These are phyloP conservation scores for Polygonum aviculare DNA, from an alignment of 148 eudicot species.

Conservation along the genomic window DNA sequence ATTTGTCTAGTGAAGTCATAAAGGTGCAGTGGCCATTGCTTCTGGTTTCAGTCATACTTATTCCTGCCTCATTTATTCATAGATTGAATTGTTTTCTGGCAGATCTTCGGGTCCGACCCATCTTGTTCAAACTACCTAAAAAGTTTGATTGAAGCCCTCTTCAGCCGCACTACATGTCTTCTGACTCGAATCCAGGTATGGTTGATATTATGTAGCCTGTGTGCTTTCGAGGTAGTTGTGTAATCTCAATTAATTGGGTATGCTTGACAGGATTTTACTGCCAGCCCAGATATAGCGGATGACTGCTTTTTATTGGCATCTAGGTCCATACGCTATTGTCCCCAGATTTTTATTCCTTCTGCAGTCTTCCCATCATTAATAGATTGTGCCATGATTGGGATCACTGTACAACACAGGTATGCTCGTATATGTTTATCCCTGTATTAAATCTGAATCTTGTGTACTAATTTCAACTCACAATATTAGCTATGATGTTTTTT, in stretches of 20 bases:
- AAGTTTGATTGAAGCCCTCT: constrained; percentile 79
- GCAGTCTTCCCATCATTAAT: constrained; percentile 61
- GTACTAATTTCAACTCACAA: neutral
- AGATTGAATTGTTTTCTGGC: constrained; percentile 21
- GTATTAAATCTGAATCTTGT: neutral
- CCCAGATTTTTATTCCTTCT: constrained; percentile 78
- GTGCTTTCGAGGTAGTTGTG: neutral
- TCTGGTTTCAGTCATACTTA: constrained; percentile 6
- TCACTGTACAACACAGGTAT: constrained; percentile 98
- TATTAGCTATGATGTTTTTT: neutral
- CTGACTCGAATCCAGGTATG: constrained; percentile 66
- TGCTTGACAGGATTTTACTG: constrained; percentile 66
- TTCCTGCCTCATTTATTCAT: constrained; percentile 1
- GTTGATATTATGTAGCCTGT: neutral
- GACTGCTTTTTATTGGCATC: constrained; percentile 96
- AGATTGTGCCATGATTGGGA: constrained; percentile 82
- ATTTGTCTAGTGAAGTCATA: constrained; percentile 97
- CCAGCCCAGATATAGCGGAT: constrained; percentile 94
- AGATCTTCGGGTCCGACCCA: constrained; percentile 96
- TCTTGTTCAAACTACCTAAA: constrained; percentile 81
- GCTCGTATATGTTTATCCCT: neutral
- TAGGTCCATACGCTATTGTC: constrained; percentile 96
- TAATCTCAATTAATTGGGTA: neutral
- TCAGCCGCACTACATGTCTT: constrained; percentile 73
- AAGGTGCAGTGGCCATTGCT: constrained; percentile 39